Evolutionary conservation across 139 green algal genomes (phyloP), one percentile per base, ranked within the genome.

Genomic region (Tetradesmus lagerheimii): DNA sequence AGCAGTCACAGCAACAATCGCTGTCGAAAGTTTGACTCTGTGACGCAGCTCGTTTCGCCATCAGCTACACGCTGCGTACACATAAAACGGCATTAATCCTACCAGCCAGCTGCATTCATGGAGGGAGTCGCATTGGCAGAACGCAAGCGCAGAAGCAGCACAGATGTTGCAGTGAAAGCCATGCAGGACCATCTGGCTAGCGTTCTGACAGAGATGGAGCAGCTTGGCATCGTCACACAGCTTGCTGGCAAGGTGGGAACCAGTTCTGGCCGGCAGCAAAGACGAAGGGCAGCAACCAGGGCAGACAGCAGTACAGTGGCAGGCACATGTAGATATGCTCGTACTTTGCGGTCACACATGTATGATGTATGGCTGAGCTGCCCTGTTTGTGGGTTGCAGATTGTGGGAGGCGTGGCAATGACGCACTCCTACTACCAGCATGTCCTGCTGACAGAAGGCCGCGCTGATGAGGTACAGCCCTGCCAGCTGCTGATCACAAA

Each of bases 401-500:
- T 86, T 45, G 87, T 91, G 5, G 87, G 87, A 41, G 87, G 87
- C 5, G 62, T 91, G 20, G 87, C 87, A 25, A 23, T 91, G 50
- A 80, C 87, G 16, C 37, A 71, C 57, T 79, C 87, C 43, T 91
- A 91, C 78, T 91, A 91, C 31, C 76, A 81, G 53, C 76, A 80
- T 64, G 87, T 34, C 27, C 57, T 91, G 20, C 12, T 53, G 5
- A 87, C 87, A 66, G 87, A 91, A 15, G 87, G 87, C 39, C 64
- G 45, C 3, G 11, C 31, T 57, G 67, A 84, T 74, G 71, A 83
- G 45, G 85, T 67, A 4, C n/a, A 43, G 53, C 4, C 43, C 11
- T 89, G 85, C 71, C 85, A 89, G 45, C 71, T 89, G 85, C 43
- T 89, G 23, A 89, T 89, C 64, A 89, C 71, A 14, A 71, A 50